Evolutionary conservation across 768 basidiomycete genomes (phyloP).

Genomic region (Podaxis sp.): DNA sequence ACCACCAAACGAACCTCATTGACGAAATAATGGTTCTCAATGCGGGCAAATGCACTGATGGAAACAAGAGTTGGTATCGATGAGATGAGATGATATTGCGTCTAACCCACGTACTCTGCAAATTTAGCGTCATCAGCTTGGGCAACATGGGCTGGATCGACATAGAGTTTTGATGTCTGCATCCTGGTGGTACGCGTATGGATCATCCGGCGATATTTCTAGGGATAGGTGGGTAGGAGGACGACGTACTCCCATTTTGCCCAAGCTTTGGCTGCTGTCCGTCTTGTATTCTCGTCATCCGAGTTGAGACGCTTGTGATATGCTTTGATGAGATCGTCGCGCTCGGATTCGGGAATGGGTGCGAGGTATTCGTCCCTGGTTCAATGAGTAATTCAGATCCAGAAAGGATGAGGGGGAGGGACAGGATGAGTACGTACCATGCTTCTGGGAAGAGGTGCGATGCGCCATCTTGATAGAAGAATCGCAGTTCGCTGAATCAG

Average conservation of each 20-base stretch:
- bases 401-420: background rate
- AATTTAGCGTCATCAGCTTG: conserved; percentile 70
- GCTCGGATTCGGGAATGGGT: conserved; percentile 76
- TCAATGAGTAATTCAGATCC: background rate
- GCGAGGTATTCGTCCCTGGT: conserved; percentile 78
- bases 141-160: conserved; percentile 65
- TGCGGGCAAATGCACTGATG: conserved; percentile 77
- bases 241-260: conserved; percentile 81
- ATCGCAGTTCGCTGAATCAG: conserved; percentile 62
- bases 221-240: background rate
- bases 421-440: conserved; percentile 42
- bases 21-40: conserved; percentile 90
- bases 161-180: conserved; percentile 70
- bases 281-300: conserved; percentile 57
- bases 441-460: conserved; percentile 85
- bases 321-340: conserved; percentile 76
- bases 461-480: conserved; percentile 89
- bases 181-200: conserved; percentile 45
- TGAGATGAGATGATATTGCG: background rate
- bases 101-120: conserved; percentile 51
- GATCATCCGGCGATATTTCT: background rate
- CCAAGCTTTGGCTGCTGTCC: conserved; percentile 81
- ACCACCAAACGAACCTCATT: conserved; percentile 49
- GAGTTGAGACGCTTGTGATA: conserved; percentile 81
- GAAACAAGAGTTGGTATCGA: background rate